Percentiles rank a stretch among this genome's conserved stretches.
phyloP scores from a whole-genome alignment of 805 yeast species.

The Saccharomycopsis babjevae region DNA sequence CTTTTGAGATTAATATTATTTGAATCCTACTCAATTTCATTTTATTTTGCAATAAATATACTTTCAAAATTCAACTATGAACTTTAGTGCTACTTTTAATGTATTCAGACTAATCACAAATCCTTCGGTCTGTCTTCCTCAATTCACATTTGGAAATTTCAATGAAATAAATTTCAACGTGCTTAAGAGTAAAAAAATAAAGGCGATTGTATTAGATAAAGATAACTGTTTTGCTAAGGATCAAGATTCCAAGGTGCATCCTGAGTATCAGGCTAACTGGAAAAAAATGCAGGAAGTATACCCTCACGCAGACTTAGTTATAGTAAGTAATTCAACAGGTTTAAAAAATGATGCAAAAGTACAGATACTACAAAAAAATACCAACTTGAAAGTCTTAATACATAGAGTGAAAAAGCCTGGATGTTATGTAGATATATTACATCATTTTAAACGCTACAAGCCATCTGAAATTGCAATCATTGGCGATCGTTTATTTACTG shows the following conservation, averaged over 20 bases:
- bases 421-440: constrained; percentile 57
- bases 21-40: neutral
- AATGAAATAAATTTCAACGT: constrained; percentile 32
- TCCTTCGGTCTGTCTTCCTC: constrained; percentile 68
- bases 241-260: constrained; percentile 72
- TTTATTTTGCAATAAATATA: no score
- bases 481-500: constrained; percentile 89
- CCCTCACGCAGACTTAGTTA: constrained; percentile 54
- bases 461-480: constrained; percentile 70
- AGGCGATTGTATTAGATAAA: constrained; percentile 80
- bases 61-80: constrained; percentile 28
- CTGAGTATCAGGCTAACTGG: constrained; percentile 54
- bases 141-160: constrained; percentile 43
- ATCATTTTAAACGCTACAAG: constrained; percentile 36
- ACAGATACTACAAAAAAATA: constrained; percentile 41
- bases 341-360: constrained; percentile 75
- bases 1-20: no score
- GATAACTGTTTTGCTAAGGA: constrained; percentile 92
- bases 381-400: constrained; percentile 61
- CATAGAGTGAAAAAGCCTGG: constrained; percentile 79
- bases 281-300: constrained; percentile 39
- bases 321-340: constrained; percentile 92
- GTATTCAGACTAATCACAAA: constrained; percentile 45
- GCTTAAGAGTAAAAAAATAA: constrained; percentile 29
- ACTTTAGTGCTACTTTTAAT: constrained; percentile 70